These are phyloP conservation scores for Coemansia erecta DNA, from an alignment of 192 early-diverging fungal species.

Conservation along the genomic window DNA sequence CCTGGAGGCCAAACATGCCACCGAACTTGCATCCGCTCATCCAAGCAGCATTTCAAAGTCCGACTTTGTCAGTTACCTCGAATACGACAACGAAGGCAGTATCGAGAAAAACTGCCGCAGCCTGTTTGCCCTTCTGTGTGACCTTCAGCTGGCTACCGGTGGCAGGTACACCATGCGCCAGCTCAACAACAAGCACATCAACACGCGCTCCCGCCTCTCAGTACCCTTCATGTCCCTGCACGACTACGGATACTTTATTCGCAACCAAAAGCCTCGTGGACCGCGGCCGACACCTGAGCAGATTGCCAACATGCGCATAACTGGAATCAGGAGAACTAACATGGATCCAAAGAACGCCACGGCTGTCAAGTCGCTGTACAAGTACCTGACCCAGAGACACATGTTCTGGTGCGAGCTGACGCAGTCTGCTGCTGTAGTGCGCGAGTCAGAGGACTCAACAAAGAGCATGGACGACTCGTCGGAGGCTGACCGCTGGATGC, in stretches of 20 bases:
- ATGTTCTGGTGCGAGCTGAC: background rate
- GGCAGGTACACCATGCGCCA: background rate
- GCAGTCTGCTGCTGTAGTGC: too few species aligned
- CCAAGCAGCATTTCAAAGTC: background rate
- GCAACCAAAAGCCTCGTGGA: background rate
- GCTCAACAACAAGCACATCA: slow-evolving; percentile 1
- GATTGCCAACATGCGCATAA: background rate
- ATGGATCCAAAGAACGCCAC: too few species aligned
- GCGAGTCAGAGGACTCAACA: background rate
- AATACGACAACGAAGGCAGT: background rate
- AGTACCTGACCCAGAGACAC: too few species aligned
- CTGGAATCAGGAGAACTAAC: too few species aligned
- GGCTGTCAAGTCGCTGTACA: too few species aligned
- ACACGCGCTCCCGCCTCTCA: background rate
- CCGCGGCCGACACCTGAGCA: background rate
- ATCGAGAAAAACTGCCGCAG: background rate
- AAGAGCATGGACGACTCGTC: background rate
- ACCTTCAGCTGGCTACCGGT: background rate
- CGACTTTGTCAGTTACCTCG: background rate
- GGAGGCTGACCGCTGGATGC: background rate
- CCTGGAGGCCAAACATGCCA: too few species aligned
- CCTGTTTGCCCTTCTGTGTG: background rate
- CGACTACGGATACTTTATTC: background rate
- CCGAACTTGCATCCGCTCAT: too few species aligned
- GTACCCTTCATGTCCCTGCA: background rate